These are phyloP conservation scores for Chlorophyllum brunneum DNA, from an alignment of 768 basidiomycete species.

Conservation along the genomic window DNA sequence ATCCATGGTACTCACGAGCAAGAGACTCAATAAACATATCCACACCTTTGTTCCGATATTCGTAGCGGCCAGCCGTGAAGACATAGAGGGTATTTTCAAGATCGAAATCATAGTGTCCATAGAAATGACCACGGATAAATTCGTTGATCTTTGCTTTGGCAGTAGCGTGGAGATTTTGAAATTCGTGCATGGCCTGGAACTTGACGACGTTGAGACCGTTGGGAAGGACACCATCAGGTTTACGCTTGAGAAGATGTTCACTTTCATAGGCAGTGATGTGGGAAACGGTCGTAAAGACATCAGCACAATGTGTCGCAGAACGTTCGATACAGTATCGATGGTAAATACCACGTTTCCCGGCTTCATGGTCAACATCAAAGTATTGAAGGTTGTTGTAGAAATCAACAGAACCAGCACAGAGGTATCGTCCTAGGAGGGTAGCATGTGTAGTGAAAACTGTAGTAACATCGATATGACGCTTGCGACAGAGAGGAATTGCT, in stretches of 20 bases:
- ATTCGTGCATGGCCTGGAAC: constrained; percentile 99
- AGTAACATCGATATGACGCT: constrained; percentile 96
- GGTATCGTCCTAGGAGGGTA: constrained; percentile 95
- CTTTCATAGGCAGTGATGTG: constrained; percentile 98
- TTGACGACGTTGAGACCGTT: constrained; percentile 99
- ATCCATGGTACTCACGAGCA: constrained; percentile 54
- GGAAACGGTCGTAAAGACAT: constrained; percentile 96
- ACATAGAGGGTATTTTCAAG: constrained; percentile 89
- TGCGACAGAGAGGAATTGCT: constrained; percentile 91
- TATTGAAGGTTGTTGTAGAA: constrained; percentile 99
- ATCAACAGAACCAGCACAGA: constrained; percentile 96
- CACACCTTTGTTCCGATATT: constrained; percentile 98
- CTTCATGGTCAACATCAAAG: constrained; percentile 99
- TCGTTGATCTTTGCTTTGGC: constrained; percentile 99
- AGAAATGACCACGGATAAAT: constrained; percentile 96
- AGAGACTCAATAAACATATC: constrained; percentile 99
- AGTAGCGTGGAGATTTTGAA: constrained; percentile 91
- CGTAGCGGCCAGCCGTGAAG: constrained; percentile 99
- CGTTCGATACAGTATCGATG: constrained; percentile 98
- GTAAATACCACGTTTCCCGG: constrained; percentile 98
- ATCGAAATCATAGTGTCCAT: constrained; percentile 96
- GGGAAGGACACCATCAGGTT: constrained; percentile 94
- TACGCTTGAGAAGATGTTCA: constrained; percentile 95
- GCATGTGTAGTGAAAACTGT: constrained; percentile 99
- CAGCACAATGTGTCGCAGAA: constrained; percentile 89